Evolutionary conservation across 208 protist genomes (phyloP), one percentile per base, ranked within the genome.

Genomic region (Entamoeba invadens): DNA sequence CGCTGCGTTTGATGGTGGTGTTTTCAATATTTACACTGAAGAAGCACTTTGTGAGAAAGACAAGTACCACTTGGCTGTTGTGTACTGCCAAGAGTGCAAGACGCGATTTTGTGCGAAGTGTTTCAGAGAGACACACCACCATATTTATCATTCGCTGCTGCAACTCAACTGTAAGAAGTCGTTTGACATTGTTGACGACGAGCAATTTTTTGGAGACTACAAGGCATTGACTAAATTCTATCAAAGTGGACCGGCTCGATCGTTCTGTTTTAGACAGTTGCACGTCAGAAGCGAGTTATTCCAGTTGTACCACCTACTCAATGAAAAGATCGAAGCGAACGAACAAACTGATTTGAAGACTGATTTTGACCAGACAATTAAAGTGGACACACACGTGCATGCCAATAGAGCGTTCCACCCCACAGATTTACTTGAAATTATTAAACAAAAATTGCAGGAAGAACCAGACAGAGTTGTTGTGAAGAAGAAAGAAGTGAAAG

Each of bases 381-480:
- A 99, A 94, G 98, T 99, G 44, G 98, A 99, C 94, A 99, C 97
- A 42, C 98, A 99, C 93, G 98, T 99, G 92, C 98, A 99, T 95
- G 97, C 98, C 95, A 97, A 97, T 5, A 97, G 98, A 25, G 97
- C 97, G 31, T 98, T 98, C 97, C 98, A 97, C 12, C 96, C 97
- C 47, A 96, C 97, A 94, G 97, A 98, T 93, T 96, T 99, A 25
- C 95, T 98, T 25, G 95, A 96, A 77, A 98, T 98, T 95, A 97
- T 99, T 45, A 96, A 98, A 92, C 95, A 96, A 50, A 98, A 99
- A 94, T 93, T 98, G 38, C 96, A 96, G 93, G 95, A 98, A 68
- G 97, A 95, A 95, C 96, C 96, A 45, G 96, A 99, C 93, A 98
- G 94, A 91, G 47, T 95, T 44, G 50, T 92, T 47, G 14, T 14